phyloP scores from a whole-genome alignment of 2,329 filamentous ascomycete species.

The Scortechinia acanthostroma region DNA sequence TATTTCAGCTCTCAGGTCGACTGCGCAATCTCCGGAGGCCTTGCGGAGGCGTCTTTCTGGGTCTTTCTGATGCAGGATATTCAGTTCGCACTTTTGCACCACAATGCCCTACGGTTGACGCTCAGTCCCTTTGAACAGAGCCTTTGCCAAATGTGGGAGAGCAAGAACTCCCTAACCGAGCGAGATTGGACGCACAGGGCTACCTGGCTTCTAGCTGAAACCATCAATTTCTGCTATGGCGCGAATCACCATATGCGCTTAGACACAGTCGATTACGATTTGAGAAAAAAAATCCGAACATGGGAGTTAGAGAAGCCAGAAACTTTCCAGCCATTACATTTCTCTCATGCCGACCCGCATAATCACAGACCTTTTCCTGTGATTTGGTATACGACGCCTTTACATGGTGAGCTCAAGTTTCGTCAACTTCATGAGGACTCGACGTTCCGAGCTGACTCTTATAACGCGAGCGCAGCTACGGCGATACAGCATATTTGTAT shows the following conservation, averaged over 20 bases:
- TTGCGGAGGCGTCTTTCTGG: constrained; percentile 4
- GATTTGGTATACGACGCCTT: constrained; percentile 2
- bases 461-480: not conserved
- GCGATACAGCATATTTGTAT: constrained; percentile 4
- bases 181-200: constrained; percentile 2
- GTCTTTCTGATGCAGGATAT: constrained; percentile 4
- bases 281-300: not conserved
- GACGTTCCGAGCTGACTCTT: no score
- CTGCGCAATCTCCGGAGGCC: constrained; percentile 4
- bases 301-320: constrained; percentile 3
- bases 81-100: constrained; percentile 3
- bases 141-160: not conserved
- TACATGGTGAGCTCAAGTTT: constrained; percentile 3
- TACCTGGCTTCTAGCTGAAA: constrained; percentile 4
- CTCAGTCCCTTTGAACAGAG: constrained; percentile 3
- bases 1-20: constrained; percentile 4
- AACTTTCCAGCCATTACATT: constrained; percentile 2
- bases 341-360: not conserved
- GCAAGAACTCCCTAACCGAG: not conserved
- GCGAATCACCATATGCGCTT: not conserved
- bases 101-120: constrained; percentile 1
- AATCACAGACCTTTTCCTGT: constrained; percentile 3
- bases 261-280: not conserved
- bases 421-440: no score
- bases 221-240: constrained; percentile 3